A percentile compares a stretch with the other conserved stretches of the same genome.
Conservation (phyloP, 2,329 filamentous ascomycete species). For the Corniculantispora saksenae region DNA sequence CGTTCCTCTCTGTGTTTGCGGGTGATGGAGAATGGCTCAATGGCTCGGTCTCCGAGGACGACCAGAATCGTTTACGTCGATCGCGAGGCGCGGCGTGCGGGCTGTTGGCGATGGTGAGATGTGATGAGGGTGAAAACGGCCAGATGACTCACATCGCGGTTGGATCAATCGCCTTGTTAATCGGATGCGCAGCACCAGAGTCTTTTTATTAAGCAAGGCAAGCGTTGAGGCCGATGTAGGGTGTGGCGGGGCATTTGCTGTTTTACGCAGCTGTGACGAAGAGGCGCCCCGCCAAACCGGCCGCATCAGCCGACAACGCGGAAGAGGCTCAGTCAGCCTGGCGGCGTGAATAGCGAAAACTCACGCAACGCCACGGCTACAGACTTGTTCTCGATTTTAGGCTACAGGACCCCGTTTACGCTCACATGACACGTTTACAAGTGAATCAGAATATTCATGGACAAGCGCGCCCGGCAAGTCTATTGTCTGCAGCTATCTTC, state of each 20-base stretch:
- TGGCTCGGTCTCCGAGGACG: slow-evolving; percentile 11
- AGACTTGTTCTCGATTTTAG: neutral
- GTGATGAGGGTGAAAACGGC: neutral
- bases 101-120: neutral
- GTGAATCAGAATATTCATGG: neutral
- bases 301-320: neutral
- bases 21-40: neutral
- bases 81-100: neutral
- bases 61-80: neutral
- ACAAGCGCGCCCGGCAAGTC: slow-evolving; percentile 17
- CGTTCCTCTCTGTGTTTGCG: neutral
- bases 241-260: neutral
- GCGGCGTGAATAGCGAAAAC: neutral
- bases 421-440: neutral
- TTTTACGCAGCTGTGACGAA: neutral
- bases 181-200: neutral
- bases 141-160: neutral
- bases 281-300: neutral
- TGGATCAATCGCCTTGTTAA: neutral
- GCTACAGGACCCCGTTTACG: neutral
- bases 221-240: neutral
- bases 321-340: neutral
- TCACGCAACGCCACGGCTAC: neutral
- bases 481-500: slow-evolving; percentile 19
- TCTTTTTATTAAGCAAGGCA: neutral